Evolutionary conservation across 768 basidiomycete genomes (phyloP), one percentile per base, ranked within the genome.

Genomic region (Mycena maculata): DNA sequence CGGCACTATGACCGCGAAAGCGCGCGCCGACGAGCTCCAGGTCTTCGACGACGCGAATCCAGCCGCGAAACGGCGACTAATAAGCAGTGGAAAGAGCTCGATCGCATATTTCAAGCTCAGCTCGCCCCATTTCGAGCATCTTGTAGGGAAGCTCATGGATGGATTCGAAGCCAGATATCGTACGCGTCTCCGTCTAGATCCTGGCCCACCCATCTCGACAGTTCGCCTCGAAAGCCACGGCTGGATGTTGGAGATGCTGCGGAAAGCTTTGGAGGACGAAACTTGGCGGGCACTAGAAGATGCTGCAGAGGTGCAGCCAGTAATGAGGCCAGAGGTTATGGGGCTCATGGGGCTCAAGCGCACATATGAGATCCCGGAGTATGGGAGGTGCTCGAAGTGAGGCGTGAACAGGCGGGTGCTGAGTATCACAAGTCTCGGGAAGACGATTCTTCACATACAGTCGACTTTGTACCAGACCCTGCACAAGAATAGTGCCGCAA

Each of bases 311-410:
- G 36, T 25, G 25, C 48, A 60, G 38, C 48, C 38, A 28, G 47
- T 60, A 28, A 31, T 27, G 38, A 52, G 23, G 20, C 47, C 48
- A 39, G 60, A 60, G 23, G 33, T 52, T 39, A 18, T 36, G 25
- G 30, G 45, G 31, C 60, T 52, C 27, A 18, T 36, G 25, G 30
- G 45, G 31, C 60, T 52, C 27, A 50, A 60, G 49, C 60, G 48
- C 38, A 60, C 50, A 42, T 60, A 48, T 42, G 48, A 50, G 48
- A 50, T 60, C 48, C 49, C 60, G 38, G 60, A 52, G 28, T 60
- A 60, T 60, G 41, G 38, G 41, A 42, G 38, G 31, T 42, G 41
- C 25, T 42, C 53, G 38, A 55, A 55, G 53, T 20, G 31, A 55
- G 53, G 53, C 53, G 31, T 55, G 53, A 52, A 33, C 50, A 52